Evolutionary conservation across 805 yeast species (phyloP).

Genomic region (Nakazawaea laoshanensis): DNA sequence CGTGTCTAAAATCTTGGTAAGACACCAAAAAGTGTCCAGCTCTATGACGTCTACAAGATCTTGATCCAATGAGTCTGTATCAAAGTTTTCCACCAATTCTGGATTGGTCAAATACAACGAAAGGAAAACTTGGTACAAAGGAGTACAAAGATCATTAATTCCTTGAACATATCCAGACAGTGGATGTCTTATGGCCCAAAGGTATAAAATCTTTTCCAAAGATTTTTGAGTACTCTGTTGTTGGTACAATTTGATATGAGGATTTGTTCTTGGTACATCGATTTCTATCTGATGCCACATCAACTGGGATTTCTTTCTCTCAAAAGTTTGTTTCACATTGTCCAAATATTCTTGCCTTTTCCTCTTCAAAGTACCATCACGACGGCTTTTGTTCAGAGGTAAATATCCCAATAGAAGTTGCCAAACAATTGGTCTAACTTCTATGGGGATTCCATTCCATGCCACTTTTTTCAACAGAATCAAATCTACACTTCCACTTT

Average conservation of each 20-base stretch:
- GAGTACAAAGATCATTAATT: slow-evolving; percentile 88
- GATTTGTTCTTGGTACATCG: slow-evolving; percentile 92
- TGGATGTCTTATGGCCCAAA: slow-evolving; percentile 97
- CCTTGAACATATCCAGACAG: slow-evolving; percentile 98
- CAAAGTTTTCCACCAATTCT: slow-evolving; percentile 44
- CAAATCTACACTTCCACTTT: slow-evolving; percentile 50
- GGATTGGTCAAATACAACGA: slow-evolving; percentile 49
- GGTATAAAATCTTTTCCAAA: slow-evolving; percentile 70
- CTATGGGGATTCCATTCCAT: slow-evolving; percentile 91
- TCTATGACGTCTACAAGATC: slow-evolving; percentile 66
- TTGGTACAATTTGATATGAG: slow-evolving; percentile 67
- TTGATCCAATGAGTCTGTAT: slow-evolving; percentile 52
- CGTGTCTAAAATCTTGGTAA: slow-evolving; percentile 83
- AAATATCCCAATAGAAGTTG: slow-evolving; percentile 82
- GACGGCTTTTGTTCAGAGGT: slow-evolving; percentile 76
- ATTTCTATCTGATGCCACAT: slow-evolving; percentile 95
- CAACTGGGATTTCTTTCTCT: slow-evolving; percentile 50
- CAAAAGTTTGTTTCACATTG: slow-evolving; percentile 61
- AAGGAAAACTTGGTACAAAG: slow-evolving; percentile 82
- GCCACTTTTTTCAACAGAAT: slow-evolving; percentile 67
- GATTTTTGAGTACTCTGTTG: slow-evolving; percentile 66
- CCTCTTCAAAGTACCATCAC: slow-evolving; percentile 58
- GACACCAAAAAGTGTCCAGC: slow-evolving; percentile 97
- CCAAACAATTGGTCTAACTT: slow-evolving; percentile 81
- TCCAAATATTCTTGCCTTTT: slow-evolving; percentile 82